Base-by-base conservation (phyloP, 306 rosid species). In the Parietaria judaica region DNA sequence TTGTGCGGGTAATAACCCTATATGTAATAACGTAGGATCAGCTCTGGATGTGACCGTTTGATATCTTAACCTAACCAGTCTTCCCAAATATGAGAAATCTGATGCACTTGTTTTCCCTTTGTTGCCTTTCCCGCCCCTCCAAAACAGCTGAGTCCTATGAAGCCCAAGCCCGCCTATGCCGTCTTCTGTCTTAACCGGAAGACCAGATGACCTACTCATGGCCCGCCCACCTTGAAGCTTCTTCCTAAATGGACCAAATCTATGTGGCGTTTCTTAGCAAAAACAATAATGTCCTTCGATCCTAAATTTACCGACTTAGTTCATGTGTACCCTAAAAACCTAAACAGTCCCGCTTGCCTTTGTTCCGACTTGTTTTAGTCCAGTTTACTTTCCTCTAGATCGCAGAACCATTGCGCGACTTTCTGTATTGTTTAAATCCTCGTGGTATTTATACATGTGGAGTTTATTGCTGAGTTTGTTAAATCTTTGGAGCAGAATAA, bases 61-160 rank as follows among this genome's bases (percentile, higher is more conserved):
- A 79, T 85, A 73, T 73, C 90, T 59, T 83, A 74, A 80, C 85
- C 95, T 84, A 79, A 80, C 95, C 84, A 65, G 74, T 74, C 77
- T 73, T 49, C 94, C 90, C 72, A 43, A 72, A 49, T 63, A 60
- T 72, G 31, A 83, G 71, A 83, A 80, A 79, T 78, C 97, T 94
- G 97, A 94, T 94, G 83, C 83, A 73, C 78, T 76, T 92, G 72
- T 88, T 86, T 88, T 88, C 83, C 95, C 94, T 79, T 67, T 90
- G 80, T 83, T 83, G 85, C 89, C 90, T 88, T 78, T 77, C 94
- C 95, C 94, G 71, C 82, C 94, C 99, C 85, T 76, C 77, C 79
- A 79, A 88, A 86, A 94, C 97, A 94, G 97, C 95, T 81, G 97
- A 86, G 87, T 73, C 79, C 81, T 83, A 72, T 84, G 97, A 94